Conservation (phyloP, 2,329 filamentous ascomycete genomes). For the Cryphonectria nitschkei region DNA sequence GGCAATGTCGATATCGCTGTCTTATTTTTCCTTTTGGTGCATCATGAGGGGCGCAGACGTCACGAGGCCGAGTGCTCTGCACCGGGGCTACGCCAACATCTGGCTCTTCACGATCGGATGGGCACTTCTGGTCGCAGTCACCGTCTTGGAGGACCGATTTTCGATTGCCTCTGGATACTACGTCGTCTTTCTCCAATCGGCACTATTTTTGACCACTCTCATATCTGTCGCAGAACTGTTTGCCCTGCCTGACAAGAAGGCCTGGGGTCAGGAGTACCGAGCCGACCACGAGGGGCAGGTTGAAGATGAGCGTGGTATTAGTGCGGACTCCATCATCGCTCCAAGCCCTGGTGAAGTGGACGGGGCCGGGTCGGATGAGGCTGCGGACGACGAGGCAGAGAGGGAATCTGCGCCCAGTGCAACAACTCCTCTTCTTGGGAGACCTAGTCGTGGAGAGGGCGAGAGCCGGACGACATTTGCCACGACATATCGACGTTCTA, state of each 20-base stretch:
- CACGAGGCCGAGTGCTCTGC: slow-evolving; percentile 82
- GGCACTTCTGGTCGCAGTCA: slow-evolving; percentile 70
- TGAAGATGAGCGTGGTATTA: slow-evolving; percentile 37
- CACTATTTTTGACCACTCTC: slow-evolving; percentile 73
- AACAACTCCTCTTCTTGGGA: slow-evolving; percentile 53
- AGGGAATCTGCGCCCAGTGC: slow-evolving; percentile 47
- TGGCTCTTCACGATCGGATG: slow-evolving; percentile 84
- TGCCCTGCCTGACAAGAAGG: slow-evolving; percentile 70
- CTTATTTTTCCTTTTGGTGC: slow-evolving; percentile 82
- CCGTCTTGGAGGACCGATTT: slow-evolving; percentile 76
- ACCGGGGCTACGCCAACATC: slow-evolving; percentile 77
- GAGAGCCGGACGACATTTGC: slow-evolving; percentile 53
- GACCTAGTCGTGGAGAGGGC: slow-evolving; percentile 35
- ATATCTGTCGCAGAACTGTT: slow-evolving; percentile 83
- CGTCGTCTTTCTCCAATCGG: slow-evolving; percentile 77
- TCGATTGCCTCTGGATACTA: slow-evolving; percentile 78
- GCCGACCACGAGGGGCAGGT: slow-evolving; percentile 51
- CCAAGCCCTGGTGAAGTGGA: slow-evolving; percentile 44
- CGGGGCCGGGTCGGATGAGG: slow-evolving; percentile 37
- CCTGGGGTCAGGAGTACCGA: slow-evolving; percentile 65
- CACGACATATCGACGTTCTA: slow-evolving; percentile 57
- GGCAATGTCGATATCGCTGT: slow-evolving; percentile 83
- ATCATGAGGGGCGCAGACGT: slow-evolving; percentile 78
- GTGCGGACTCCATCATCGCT: slow-evolving; percentile 44
- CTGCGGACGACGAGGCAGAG: slow-evolving; percentile 40